These are phyloP conservation scores for Collybia mongolica DNA, from an alignment of 768 basidiomycete species.

Conservation along the genomic window DNA sequence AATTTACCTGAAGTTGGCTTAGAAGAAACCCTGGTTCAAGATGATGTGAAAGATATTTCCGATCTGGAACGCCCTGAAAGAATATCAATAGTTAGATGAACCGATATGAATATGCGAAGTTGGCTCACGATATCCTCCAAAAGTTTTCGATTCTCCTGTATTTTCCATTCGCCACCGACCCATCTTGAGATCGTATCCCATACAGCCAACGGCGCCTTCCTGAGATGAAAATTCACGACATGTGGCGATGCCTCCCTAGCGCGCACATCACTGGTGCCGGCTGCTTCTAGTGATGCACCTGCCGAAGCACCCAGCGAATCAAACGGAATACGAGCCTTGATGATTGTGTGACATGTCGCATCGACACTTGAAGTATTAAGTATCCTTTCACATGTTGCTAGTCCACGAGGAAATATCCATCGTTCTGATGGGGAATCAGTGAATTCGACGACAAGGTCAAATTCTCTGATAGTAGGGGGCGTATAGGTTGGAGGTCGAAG, in stretches of 20 bases:
- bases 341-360: constrained; percentile 28
- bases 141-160: constrained; percentile 44
- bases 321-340: constrained; percentile 49
- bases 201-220: constrained; percentile 42
- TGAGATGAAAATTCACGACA: constrained; percentile 48
- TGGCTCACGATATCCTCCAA: constrained; percentile 50
- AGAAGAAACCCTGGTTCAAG: constrained; percentile 56
- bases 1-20: constrained; percentile 48
- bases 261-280: background rate
- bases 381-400: constrained; percentile 45
- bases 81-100: background rate
- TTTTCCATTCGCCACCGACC: constrained; percentile 56
- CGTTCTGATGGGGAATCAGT: constrained; percentile 59
- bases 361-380: constrained; percentile 20
- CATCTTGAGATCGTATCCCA: constrained; percentile 63
- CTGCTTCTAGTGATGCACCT: constrained; percentile 4
- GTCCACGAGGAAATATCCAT: constrained; percentile 68
- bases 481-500: constrained; percentile 9
- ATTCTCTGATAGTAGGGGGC: constrained; percentile 46
- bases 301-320: background rate
- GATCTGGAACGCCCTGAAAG: constrained; percentile 38
- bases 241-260: constrained; percentile 14
- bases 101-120: background rate
- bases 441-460: constrained; percentile 75
- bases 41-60: constrained; percentile 55